Base-by-base conservation (phyloP, 129 eudicot species). In the Daucus carota region DNA sequence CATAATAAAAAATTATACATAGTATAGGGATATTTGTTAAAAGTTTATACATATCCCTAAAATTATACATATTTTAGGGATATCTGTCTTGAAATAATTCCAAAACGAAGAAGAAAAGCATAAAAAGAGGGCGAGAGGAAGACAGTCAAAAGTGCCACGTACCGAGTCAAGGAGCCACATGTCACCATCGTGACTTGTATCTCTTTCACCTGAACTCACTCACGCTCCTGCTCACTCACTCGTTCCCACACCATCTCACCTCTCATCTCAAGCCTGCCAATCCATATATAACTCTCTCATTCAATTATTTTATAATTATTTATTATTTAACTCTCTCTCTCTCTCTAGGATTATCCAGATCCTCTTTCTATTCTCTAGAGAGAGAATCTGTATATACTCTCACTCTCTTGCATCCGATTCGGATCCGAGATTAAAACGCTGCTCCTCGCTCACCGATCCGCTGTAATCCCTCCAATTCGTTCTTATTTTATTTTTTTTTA, bases 301-400 rank as follows among this genome's bases (percentile, higher is more conserved):
- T 36, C 34, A 7, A 17, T 67, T 67, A 42, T 31, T 68, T 0
- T 20, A 34, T 4, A 65, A 5, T 68, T 15, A 62, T 68, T 1
- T 68, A 13, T 68, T 4, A 70, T 70, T 40, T 41, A n/a, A 40
- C 3, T 1, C 26, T 1, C 26, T 40, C 41, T 40, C 73, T n/a
- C 48, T 70, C 32, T 70, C 47, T 70, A 24, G 74, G n/a, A 24
- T 18, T 63, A 20, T 69, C 32, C 73, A 20, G 46, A 69, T 69
- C 72, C 72, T 66, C 46, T 20, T 70, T 40, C 48, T 3, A 22
- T 40, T 14, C 18, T 70, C 22, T 31, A 70, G 73, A 70, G 73
- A 70, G 73, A 34, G 22, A 69, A 8, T n/a, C 32, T 26, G 52
- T 70, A 70, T 70, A n/a, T 70, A 70, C 73, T 40, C 8, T 13